Conservation (phyloP, 1,139 yeast genomes). For the Saccharomyces hybrid region DNA sequence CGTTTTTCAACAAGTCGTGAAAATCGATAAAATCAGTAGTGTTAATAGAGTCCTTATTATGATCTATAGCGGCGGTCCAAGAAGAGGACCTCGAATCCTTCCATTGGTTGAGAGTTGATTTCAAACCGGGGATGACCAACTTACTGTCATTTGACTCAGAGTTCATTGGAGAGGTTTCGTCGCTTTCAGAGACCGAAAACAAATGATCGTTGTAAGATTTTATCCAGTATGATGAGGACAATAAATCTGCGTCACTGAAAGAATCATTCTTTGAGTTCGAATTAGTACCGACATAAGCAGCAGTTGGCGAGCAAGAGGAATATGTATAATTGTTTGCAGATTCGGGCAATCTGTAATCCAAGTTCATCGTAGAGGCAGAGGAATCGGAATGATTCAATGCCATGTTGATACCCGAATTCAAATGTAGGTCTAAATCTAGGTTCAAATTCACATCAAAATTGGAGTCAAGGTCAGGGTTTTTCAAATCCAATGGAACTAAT, state of each 20-base stretch:
- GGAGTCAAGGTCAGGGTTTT: constrained; percentile 3
- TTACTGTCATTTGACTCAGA: background rate
- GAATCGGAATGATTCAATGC: background rate
- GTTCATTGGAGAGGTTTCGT: background rate
- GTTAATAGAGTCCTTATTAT: background rate
- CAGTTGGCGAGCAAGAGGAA: background rate
- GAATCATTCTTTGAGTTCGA: background rate
- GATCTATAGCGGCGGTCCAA: background rate
- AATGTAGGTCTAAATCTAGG: background rate
- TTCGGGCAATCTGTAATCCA: background rate
- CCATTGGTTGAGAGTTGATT: background rate
- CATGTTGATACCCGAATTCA: background rate
- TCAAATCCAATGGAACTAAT: constrained; percentile 39
- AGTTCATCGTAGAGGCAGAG: background rate
- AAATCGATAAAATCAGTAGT: background rate
- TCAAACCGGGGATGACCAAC: background rate
- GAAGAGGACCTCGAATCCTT: background rate
- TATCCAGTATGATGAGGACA: background rate
- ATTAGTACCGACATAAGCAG: background rate
- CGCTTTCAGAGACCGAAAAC: background rate
- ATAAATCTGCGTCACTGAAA: background rate
- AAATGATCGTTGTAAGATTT: background rate
- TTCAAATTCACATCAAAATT: background rate
- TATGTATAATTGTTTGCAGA: background rate
- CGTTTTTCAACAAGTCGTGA: background rate